phyloP scores from a whole-genome alignment of 768 basidiomycete genomes.

The Naganishia antarctica region DNA sequence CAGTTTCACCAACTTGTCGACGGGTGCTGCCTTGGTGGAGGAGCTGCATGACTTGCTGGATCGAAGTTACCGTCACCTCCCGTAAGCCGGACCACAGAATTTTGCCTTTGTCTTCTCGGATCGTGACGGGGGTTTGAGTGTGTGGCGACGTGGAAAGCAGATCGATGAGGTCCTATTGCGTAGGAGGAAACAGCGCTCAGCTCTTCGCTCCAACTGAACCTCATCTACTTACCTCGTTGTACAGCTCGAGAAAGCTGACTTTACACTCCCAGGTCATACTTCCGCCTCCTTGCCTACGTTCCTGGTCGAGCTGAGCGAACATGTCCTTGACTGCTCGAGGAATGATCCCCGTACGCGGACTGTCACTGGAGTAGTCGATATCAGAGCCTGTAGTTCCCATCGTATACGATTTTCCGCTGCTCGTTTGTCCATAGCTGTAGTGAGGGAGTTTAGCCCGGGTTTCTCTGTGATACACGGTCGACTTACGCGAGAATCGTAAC shows the following conservation, averaged over 20 bases:
- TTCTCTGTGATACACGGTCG: background rate
- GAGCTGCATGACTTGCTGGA: slow-evolving; percentile 88
- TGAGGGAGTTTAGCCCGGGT: background rate
- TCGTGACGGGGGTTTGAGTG: slow-evolving; percentile 67
- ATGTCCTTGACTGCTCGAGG: slow-evolving; percentile 87
- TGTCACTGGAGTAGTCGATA: slow-evolving; percentile 55
- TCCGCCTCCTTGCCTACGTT: slow-evolving; percentile 63
- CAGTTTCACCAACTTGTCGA: slow-evolving; percentile 90
- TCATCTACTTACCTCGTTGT: slow-evolving; percentile 66
- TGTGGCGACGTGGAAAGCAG: slow-evolving; percentile 73
- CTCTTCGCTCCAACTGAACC: background rate
- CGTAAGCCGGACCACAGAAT: slow-evolving; percentile 96
- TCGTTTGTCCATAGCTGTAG: slow-evolving; percentile 26
- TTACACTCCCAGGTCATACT: slow-evolving; percentile 60
- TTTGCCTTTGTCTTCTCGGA: slow-evolving; percentile 91
- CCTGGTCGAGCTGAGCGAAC: slow-evolving; percentile 69
- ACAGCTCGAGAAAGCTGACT: slow-evolving; percentile 89
- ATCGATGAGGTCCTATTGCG: slow-evolving; percentile 79
- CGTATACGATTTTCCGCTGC: slow-evolving; percentile 67
- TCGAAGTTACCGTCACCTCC: slow-evolving; percentile 79
- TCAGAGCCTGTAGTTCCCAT: slow-evolving; percentile 96
- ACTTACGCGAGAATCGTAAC: slow-evolving; percentile 86
- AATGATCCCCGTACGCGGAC: slow-evolving; percentile 74
- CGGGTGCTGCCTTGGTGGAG: slow-evolving; percentile 84
- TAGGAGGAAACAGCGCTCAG: background rate